phyloP scores from a whole-genome alignment of 345 rosid genomes.

The Melaleuca alternifolia region DNA sequence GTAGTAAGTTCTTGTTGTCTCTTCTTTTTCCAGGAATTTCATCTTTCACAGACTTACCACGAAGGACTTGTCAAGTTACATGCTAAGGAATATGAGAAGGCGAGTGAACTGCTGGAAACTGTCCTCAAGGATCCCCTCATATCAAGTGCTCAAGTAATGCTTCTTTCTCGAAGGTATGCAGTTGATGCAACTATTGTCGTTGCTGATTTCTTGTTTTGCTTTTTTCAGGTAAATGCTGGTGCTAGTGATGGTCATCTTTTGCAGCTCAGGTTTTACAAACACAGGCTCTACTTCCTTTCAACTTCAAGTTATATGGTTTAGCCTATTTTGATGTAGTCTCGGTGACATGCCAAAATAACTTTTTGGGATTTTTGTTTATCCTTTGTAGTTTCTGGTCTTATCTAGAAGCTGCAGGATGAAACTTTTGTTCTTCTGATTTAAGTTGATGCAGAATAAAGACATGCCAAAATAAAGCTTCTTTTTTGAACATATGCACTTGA shows the following conservation, averaged over 20 bases:
- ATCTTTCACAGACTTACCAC: constrained; percentile 80
- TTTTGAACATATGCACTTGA: not conserved
- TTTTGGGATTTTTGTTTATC: not conserved
- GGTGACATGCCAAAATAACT: not conserved
- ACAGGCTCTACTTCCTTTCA: not conserved
- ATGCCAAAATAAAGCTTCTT: constrained; percentile 40
- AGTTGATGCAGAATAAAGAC: not conserved
- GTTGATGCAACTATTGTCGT: not conserved
- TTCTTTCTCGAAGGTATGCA: not conserved
- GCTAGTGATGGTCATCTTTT: constrained; percentile 67
- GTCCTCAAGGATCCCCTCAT: constrained; percentile 79
- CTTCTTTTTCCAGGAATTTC: constrained; percentile 58
- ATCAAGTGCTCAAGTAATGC: constrained; percentile 53
- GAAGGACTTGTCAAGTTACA: constrained; percentile 88
- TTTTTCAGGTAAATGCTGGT: constrained; percentile 49
- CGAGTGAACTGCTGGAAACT: constrained; percentile 64
- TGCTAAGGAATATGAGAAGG: constrained; percentile 77
- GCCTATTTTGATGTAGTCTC: not conserved
- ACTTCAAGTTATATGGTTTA: not conserved
- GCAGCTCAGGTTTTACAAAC: constrained; percentile 62
- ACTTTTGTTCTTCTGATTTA: not conserved
- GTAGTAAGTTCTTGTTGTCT: not conserved
- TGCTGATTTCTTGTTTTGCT: not conserved
- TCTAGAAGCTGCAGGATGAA: not conserved
- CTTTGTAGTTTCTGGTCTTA: not conserved